Percentiles rank a stretch among this genome's conserved stretches.
phyloP scores from a whole-genome alignment of 2,329 filamentous ascomycete genomes.

The Cladophialophora yegresii region DNA sequence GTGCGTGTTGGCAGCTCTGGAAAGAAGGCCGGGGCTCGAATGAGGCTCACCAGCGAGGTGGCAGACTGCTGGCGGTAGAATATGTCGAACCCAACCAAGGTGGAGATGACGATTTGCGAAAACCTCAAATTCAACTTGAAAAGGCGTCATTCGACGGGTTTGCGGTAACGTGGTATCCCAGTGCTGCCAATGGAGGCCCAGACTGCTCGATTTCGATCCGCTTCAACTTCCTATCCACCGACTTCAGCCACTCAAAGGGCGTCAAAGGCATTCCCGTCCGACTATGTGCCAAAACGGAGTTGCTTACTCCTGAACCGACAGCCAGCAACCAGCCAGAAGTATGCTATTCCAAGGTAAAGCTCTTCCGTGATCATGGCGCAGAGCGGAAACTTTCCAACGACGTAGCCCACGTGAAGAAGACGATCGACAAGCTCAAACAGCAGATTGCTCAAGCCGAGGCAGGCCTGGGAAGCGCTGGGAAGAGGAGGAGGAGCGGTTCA shows the following conservation, averaged over 20 bases:
- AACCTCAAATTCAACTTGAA: slow-evolving; percentile 67
- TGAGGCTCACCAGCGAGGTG: slow-evolving; percentile 90
- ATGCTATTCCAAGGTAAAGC: slow-evolving; percentile 93
- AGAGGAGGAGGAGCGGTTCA: slow-evolving; percentile 61
- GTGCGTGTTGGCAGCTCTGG: slow-evolving; percentile 86
- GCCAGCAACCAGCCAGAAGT: slow-evolving; percentile 61
- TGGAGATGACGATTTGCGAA: slow-evolving; percentile 59
- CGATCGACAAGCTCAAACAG: slow-evolving; percentile 92
- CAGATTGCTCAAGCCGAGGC: slow-evolving; percentile 77
- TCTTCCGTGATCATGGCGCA: slow-evolving; percentile 93
- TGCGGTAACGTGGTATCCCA: slow-evolving; percentile 83
- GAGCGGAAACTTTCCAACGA: slow-evolving; percentile 95
- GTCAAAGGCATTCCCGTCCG: slow-evolving; percentile 96
- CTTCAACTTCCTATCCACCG: slow-evolving; percentile 97
- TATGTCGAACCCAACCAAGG: slow-evolving; percentile 71
- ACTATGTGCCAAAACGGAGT: slow-evolving; percentile 85
- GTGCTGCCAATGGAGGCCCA: slow-evolving; percentile 60
- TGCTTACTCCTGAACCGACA: slow-evolving; percentile 56
- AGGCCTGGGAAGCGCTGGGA: slow-evolving; percentile 61
- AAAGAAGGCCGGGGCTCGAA: slow-evolving; percentile 95
- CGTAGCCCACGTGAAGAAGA: slow-evolving; percentile 90
- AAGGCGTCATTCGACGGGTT: slow-evolving; percentile 89
- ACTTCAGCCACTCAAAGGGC: slow-evolving; percentile 98
- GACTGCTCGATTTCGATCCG: slow-evolving; percentile 88
- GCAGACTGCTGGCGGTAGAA: slow-evolving; percentile 91